A percentile compares a stretch with the other conserved stretches of the same genome.
These are phyloP conservation scores for Tolypocladium sp. DNA, from an alignment of 2,329 filamentous ascomycete species.

Conservation along the genomic window DNA sequence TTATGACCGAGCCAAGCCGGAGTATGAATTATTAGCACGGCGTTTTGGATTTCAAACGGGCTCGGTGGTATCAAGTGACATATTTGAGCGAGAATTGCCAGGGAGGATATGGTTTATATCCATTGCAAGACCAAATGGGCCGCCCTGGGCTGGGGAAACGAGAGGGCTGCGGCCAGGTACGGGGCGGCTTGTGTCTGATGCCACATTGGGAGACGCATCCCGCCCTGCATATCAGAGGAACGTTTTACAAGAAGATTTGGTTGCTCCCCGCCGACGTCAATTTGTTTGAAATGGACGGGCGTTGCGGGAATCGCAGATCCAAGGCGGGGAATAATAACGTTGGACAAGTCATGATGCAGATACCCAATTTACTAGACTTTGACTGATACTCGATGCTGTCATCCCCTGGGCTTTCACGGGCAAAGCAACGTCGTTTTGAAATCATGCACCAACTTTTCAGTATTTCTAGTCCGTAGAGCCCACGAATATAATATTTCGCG, in stretches of 20 bases:
- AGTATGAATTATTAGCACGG: background rate
- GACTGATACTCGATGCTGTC: background rate
- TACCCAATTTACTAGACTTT: background rate
- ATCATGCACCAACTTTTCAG: background rate
- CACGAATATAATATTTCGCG: too few relatives aligned
- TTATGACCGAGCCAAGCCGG: background rate
- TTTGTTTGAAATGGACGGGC: background rate
- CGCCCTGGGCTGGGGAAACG: background rate
- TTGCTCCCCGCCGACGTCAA: background rate
- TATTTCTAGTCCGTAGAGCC: too few relatives aligned
- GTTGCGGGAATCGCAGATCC: background rate
- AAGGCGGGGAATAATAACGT: background rate
- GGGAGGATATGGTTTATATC: background rate
- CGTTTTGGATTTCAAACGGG: background rate
- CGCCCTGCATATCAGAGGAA: background rate
- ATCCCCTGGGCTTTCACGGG: background rate
- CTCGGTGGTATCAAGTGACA: background rate
- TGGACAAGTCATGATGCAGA: background rate
- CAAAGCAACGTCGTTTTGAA: background rate
- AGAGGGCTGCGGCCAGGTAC: background rate
- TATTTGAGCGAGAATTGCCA: background rate
- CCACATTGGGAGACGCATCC: background rate
- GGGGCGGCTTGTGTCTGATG: background rate
- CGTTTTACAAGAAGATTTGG: background rate
- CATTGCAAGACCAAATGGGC: background rate